phyloP scores from a whole-genome alignment of 2,329 filamentous ascomycete species.

The Arthrinium phaeospermum region DNA sequence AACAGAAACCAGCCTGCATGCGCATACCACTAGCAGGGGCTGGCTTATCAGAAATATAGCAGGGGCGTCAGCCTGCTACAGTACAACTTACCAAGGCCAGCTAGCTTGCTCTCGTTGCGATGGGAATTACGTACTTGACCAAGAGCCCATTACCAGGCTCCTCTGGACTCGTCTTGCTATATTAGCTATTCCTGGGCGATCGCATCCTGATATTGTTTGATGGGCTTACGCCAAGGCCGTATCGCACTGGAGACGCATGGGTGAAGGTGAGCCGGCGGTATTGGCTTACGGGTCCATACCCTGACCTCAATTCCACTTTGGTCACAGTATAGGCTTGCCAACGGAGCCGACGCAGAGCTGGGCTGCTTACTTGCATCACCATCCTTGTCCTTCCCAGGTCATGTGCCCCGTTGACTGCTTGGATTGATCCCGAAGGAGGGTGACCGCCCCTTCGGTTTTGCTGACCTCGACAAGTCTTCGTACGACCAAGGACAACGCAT shows the following conservation, averaged over 20 bases:
- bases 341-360: slow-evolving; percentile 8
- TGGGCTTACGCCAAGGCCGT: slow-evolving; percentile 10
- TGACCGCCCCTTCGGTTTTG: slow-evolving; percentile 6
- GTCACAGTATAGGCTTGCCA: slow-evolving; percentile 15
- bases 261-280: slow-evolving; percentile 5
- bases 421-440: slow-evolving; percentile 7
- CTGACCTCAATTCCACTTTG: slow-evolving; percentile 4
- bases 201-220: not conserved
- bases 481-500: slow-evolving; percentile 2
- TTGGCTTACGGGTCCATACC: not conserved
- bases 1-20: not conserved
- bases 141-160: not conserved
- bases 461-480: slow-evolving; percentile 1
- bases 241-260: slow-evolving; percentile 4
- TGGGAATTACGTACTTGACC: not conserved
- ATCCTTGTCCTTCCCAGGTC: slow-evolving; percentile 8
- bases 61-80: not conserved
- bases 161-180: not conserved
- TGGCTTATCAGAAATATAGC: not conserved
- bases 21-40: slow-evolving; percentile 2
- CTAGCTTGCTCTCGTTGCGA: not conserved
- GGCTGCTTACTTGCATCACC: slow-evolving; percentile 19
- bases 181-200: not conserved
- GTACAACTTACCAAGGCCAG: not conserved
- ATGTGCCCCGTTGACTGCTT: slow-evolving; percentile 14